These are phyloP conservation scores for Pythium dissimile DNA, from an alignment of 352 stramenopile species.

Conservation along the genomic window DNA sequence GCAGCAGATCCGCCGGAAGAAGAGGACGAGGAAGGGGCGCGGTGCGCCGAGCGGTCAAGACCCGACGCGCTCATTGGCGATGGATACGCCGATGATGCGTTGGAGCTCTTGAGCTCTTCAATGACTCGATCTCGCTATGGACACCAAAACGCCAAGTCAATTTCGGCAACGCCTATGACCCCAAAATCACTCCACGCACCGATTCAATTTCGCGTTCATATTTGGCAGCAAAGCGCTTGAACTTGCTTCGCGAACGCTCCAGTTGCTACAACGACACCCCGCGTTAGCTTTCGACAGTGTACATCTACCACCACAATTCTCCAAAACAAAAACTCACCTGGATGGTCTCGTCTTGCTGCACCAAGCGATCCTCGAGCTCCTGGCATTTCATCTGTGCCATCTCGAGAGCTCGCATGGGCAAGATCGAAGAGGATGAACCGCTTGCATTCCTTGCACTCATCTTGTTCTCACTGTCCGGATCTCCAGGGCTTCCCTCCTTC, in stretches of 20 bases:
- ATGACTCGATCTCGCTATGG: slow-evolving; percentile 32
- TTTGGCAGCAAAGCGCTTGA: slow-evolving; percentile 81
- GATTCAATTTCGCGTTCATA: slow-evolving; percentile 84
- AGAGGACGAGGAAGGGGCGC: neutral
- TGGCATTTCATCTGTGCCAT: slow-evolving; percentile 72
- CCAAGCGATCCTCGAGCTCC: slow-evolving; percentile 71
- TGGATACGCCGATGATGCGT: slow-evolving; percentile 21
- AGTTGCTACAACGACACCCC: slow-evolving; percentile 55
- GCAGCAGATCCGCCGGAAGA: neutral
- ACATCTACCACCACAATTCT: neutral
- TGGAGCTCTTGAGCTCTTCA: slow-evolving; percentile 30
- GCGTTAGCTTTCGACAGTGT: too few relatives aligned
- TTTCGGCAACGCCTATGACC: too few relatives aligned
- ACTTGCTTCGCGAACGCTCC: slow-evolving; percentile 82
- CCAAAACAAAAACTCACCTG: slow-evolving; percentile 32
- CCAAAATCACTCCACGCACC: slow-evolving; percentile 26
- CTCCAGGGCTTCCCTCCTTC: neutral
- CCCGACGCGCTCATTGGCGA: slow-evolving; percentile 4
- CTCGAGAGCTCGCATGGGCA: slow-evolving; percentile 59
- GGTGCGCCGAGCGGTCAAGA: neutral
- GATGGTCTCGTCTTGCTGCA: slow-evolving; percentile 73
- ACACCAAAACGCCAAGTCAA: neutral
- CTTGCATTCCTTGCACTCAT: neutral
- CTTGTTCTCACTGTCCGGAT: neutral
- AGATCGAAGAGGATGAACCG: slow-evolving; percentile 40